Evolutionary conservation across 805 yeast genomes (phyloP).

Genomic region (Metschnikowia kofuensis): DNA sequence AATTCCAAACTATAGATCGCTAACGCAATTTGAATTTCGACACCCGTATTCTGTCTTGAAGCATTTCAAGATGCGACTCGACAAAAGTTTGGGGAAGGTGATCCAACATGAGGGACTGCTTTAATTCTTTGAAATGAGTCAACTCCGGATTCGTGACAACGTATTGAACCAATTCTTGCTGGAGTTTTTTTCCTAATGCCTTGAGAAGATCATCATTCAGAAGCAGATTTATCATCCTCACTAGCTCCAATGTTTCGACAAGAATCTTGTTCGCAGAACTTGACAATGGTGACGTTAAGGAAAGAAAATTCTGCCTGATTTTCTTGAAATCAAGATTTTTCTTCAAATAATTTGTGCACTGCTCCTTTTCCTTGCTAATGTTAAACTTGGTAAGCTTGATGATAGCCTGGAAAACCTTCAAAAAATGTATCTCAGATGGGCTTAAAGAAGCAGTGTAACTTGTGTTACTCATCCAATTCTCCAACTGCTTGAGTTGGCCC

Average conservation of each 20-base stretch:
- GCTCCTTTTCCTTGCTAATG: constrained; percentile 21
- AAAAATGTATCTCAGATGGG: constrained; percentile 26
- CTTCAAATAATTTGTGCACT: constrained; percentile 25
- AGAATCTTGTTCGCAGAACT: constrained; percentile 11
- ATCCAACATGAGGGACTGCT: background rate
- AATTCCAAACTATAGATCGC: constrained; percentile 5
- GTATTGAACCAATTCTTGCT: constrained; percentile 10
- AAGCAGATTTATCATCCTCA: constrained; percentile 12
- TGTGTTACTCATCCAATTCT: constrained; percentile 22
- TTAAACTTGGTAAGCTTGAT: constrained; percentile 25
- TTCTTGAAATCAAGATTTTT: constrained; percentile 33
- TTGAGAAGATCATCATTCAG: constrained; percentile 9
- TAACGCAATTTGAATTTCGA: constrained; percentile 13
- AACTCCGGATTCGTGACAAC: constrained; percentile 10
- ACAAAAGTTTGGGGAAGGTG: constrained; percentile 4
- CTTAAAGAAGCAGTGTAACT: constrained; percentile 11
- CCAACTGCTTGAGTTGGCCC: constrained; percentile 23
- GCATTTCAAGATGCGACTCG: constrained; percentile 6
- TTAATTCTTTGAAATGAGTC: constrained; percentile 10
- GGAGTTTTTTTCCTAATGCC: constrained; percentile 8
- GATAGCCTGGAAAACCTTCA: constrained; percentile 26
- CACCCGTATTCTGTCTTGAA: constrained; percentile 13
- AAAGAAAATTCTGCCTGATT: constrained; percentile 18
- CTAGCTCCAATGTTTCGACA: constrained; percentile 13
- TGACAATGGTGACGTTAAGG: constrained; percentile 17